Percentiles rank a stretch among this genome's conserved stretches.
Conservation (phyloP, 2,329 filamentous ascomycete species). For the Coniosporium tulheliwenetii region DNA sequence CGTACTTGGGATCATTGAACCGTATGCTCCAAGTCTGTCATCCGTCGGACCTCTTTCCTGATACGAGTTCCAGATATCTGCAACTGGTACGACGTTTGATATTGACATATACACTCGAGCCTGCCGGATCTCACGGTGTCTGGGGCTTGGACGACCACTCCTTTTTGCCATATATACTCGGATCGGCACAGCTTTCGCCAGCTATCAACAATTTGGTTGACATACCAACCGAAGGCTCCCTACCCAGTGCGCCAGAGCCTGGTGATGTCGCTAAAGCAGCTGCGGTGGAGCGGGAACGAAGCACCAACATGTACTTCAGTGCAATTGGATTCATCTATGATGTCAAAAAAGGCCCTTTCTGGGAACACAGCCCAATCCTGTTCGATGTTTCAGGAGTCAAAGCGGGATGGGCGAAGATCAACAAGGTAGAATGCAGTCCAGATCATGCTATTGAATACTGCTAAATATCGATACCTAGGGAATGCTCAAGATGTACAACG, state of each 20-base stretch:
- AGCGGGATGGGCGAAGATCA: constrained; percentile 93
- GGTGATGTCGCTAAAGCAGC: constrained; percentile 40
- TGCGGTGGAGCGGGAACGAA: constrained; percentile 23
- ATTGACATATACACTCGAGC: constrained; percentile 80
- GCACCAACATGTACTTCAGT: constrained; percentile 65
- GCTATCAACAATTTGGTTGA: constrained; percentile 46
- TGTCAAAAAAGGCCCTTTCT: constrained; percentile 91
- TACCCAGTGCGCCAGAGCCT: constrained; percentile 51
- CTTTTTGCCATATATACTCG: constrained; percentile 88
- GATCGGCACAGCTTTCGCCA: constrained; percentile 75
- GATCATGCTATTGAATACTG: neutral
- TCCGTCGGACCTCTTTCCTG: neutral
- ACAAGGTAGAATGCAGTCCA: constrained; percentile 29
- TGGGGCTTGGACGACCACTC: constrained; percentile 98
- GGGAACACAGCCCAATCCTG: constrained; percentile 82
- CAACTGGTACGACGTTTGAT: constrained; percentile 69
- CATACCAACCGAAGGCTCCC: constrained; percentile 66
- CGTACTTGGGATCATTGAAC: constrained; percentile 68
- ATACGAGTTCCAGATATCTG: constrained; percentile 47
- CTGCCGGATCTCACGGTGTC: constrained; percentile 89
- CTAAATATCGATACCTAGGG: constrained; percentile 35
- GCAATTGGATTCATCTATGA: constrained; percentile 95
- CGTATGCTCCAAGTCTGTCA: constrained; percentile 36
- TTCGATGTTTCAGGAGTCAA: constrained; percentile 88
- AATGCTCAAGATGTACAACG: constrained; percentile 99